Percentiles rank a stretch among this genome's conserved stretches.
Evolutionary conservation across 139 green algal genomes (phyloP).

Genomic region (Picochlorum sp.): DNA sequence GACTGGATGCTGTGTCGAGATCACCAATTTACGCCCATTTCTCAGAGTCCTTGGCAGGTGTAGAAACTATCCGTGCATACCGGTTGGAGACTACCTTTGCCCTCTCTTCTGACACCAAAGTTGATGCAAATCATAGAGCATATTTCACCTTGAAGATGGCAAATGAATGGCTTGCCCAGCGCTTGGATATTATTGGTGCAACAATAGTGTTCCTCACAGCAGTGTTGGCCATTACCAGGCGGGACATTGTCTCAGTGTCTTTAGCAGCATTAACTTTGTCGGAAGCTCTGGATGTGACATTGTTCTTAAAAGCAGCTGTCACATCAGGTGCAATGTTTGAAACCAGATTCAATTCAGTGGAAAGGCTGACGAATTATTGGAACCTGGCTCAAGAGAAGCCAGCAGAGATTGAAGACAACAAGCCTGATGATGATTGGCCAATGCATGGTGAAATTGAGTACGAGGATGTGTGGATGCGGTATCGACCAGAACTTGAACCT

Average conservation of each 20-base stretch:
- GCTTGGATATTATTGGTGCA: conserved; percentile 73
- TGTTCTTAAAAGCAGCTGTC: conserved; percentile 76
- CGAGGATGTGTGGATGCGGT: conserved; percentile 67
- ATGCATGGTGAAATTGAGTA: conserved; percentile 51
- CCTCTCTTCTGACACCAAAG: conserved; percentile 33
- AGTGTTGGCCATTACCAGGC: conserved; percentile 39
- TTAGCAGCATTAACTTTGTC: conserved; percentile 45
- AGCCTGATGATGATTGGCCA: conserved; percentile 41
- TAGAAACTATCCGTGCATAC: conserved; percentile 73
- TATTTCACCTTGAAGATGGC: conserved; percentile 66
- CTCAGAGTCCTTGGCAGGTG: conserved; percentile 40
- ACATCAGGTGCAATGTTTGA: conserved; percentile 73
- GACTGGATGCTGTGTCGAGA: conserved; percentile 74
- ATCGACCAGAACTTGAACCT: conserved; percentile 71
- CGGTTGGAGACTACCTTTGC: conserved; percentile 47
- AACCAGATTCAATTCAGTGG: conserved; percentile 87
- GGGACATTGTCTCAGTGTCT: conserved; percentile 33
- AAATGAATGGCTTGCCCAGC: conserved; percentile 72
- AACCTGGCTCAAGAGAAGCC: conserved; percentile 36
- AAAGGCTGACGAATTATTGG: conserved; percentile 77
- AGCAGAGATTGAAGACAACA: conserved; percentile 7
- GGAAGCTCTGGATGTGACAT: conserved; percentile 73
- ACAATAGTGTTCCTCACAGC: conserved; percentile 47
- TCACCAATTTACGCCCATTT: conserved; percentile 80
- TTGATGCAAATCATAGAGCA: conserved; percentile 58